Base-by-base conservation (phyloP, 169 alveolate species). In the Cryptosporidium tyzzeri region DNA sequence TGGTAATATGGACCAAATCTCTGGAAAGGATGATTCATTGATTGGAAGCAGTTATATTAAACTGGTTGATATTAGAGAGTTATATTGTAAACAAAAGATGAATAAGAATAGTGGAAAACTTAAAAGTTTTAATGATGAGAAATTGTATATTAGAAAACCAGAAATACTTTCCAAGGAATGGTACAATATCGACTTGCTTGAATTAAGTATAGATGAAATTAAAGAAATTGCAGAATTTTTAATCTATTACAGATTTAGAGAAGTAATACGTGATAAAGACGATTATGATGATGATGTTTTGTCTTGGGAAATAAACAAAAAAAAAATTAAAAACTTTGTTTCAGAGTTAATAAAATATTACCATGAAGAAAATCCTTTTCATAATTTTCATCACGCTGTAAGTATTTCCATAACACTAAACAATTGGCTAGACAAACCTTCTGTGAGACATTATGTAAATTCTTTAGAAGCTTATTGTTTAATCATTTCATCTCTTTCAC, bases 381-480 rank as follows among this genome's bases (percentile, higher is more conserved):
- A 80, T 45, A 80, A 80, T 48, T 62, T 80, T 48, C 33, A 48
- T 26, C 89, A 80, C 31, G 89, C 16, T 29, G 89, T 80, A 7
- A 80, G 80, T 31, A 44, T 80, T 62, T 59, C 89, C n/a, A 41
- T 80, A 0, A 65, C 75, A 61, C 31, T 80, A 8, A 80, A 80
- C 31, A 51, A 62, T 3, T 80, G 89, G 89, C 26, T 80, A 10
- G 89, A 80, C 37, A 65, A 80, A n/a, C 69, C 62, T 21, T 80
- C 80, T 0, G 67, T 62, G 18, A 41, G 67, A 26, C 51, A 62
- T 16, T 65, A 37, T 37, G 62, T 80, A 8, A 80, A 65, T 62
- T 80, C 89, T 6, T 62, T 80, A 21, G 89, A 80, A 31, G 89
- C 89, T 23, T 80, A 80, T 37, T 80, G 74, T 41, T 48, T 80